Evolutionary conservation across 352 stramenopile genomes (phyloP).

Genomic region (Sclerospora graminicola): DNA sequence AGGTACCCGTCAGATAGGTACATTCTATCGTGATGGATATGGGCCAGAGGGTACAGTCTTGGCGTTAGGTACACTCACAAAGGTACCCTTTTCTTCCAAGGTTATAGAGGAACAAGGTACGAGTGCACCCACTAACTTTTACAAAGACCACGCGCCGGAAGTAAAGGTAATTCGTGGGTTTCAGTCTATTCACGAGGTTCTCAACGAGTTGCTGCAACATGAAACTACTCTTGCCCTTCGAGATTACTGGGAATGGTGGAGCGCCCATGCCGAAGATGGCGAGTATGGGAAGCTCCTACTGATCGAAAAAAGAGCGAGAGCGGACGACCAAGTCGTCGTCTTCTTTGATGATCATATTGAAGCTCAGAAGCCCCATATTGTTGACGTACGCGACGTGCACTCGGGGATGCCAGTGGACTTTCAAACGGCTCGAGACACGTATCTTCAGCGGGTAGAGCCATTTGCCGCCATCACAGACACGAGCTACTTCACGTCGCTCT

Average conservation of each 20-base stretch:
- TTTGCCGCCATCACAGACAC: slow-evolving; percentile 70
- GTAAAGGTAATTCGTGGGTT: slow-evolving; percentile 58
- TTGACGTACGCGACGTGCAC: slow-evolving; percentile 53
- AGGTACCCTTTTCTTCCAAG: slow-evolving; percentile 43
- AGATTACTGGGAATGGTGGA: slow-evolving; percentile 1
- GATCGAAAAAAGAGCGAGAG: slow-evolving; percentile 15
- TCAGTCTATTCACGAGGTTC: slow-evolving; percentile 28
- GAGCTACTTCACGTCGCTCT: slow-evolving; percentile 55
- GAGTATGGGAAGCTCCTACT: slow-evolving; percentile 76
- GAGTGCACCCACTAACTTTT: slow-evolving; percentile 28
- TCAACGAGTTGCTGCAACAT: slow-evolving; percentile 21
- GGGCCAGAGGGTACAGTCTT: slow-evolving; percentile 40
- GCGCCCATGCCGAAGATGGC: slow-evolving; percentile 43
- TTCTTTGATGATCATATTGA: slow-evolving; percentile 84
- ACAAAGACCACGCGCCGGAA: slow-evolving; percentile 7
- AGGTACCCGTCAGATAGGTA: slow-evolving; percentile 26
- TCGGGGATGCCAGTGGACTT: slow-evolving; percentile 49
- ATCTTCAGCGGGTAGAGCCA: slow-evolving; percentile 66
- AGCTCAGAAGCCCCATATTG: slow-evolving; percentile 61
- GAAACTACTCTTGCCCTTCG: background rate
- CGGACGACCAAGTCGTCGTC: slow-evolving; percentile 15
- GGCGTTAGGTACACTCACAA: slow-evolving; percentile 46
- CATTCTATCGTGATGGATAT: slow-evolving; percentile 72
- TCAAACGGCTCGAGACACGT: slow-evolving; percentile 33
- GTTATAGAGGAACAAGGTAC: slow-evolving; percentile 20